These are phyloP conservation scores for Rauvolfia tetraphylla DNA, from an alignment of 257 asterid species.

Conservation along the genomic window DNA sequence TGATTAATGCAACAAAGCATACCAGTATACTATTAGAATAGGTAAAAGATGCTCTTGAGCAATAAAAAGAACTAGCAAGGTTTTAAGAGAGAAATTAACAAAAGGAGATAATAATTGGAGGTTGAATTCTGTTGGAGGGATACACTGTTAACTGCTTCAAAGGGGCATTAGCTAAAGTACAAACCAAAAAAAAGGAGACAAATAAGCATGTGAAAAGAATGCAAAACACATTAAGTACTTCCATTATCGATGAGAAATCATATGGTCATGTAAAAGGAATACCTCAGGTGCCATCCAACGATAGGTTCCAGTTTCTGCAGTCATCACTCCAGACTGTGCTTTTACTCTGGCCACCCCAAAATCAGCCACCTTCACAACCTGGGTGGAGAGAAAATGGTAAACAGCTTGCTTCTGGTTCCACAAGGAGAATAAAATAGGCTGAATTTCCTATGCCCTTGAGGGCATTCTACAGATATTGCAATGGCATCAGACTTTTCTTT, in stretches of 20 bases:
- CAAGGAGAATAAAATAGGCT: background rate
- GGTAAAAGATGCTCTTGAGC: background rate
- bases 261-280: constrained; percentile 20
- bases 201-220: constrained; percentile 5
- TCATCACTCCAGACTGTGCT: constrained; percentile 96
- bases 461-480: background rate
- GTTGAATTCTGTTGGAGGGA: background rate
- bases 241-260: constrained; percentile 11
- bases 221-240: background rate
- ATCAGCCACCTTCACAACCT: constrained; percentile 99
- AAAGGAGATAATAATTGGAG: background rate
- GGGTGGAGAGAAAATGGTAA: constrained; percentile 18
- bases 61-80: background rate
- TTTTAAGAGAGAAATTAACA: background rate
- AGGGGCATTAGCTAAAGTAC: background rate
- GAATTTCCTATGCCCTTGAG: background rate
- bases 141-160: background rate
- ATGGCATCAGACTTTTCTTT: background rate
- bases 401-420: background rate
- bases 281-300: constrained; percentile 99
- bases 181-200: background rate
- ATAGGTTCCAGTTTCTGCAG: constrained; percentile 98
- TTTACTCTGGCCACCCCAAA: constrained; percentile 98
- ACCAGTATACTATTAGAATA: background rate
- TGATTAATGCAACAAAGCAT: background rate